A percentile compares a stretch with the other conserved stretches of the same genome.
phyloP scores from a whole-genome alignment of 2,329 filamentous ascomycete genomes.

The Coniella vitis region DNA sequence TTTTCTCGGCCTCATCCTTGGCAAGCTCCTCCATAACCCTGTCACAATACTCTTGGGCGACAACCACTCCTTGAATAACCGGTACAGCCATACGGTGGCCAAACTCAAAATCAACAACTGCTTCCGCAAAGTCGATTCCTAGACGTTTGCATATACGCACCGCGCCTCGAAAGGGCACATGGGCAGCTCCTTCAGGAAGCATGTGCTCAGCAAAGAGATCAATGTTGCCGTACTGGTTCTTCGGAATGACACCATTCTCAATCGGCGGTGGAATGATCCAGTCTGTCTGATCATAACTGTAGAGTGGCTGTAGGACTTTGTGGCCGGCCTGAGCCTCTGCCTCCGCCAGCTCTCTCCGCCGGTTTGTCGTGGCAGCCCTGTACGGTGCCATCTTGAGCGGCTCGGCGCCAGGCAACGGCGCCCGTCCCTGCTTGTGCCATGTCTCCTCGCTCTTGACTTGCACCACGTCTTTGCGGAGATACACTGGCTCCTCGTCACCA shows the following conservation, averaged over 20 bases:
- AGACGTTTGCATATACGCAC: slow-evolving; percentile 77
- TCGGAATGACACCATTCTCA: slow-evolving; percentile 76
- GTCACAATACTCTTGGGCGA: slow-evolving; percentile 73
- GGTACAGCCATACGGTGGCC: slow-evolving; percentile 91
- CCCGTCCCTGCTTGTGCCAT: slow-evolving; percentile 94
- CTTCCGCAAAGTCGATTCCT: slow-evolving; percentile 84
- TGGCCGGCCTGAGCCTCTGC: slow-evolving; percentile 70
- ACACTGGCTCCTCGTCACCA: slow-evolving; percentile 73
- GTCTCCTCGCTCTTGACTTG: slow-evolving; percentile 87
- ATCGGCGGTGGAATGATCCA: slow-evolving; percentile 93
- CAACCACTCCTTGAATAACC: slow-evolving; percentile 81
- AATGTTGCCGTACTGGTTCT: slow-evolving; percentile 94
- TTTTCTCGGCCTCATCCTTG: slow-evolving; percentile 67
- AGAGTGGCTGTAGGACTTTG: slow-evolving; percentile 82
- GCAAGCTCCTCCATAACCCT: slow-evolving; percentile 71
- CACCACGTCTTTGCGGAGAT: slow-evolving; percentile 69
- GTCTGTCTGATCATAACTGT: slow-evolving; percentile 77
- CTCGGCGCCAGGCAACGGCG: slow-evolving; percentile 60
- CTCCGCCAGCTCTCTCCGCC: slow-evolving; percentile 84
- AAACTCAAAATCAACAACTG: slow-evolving; percentile 94
- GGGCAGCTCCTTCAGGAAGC: slow-evolving; percentile 74
- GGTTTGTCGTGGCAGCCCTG: slow-evolving; percentile 80
- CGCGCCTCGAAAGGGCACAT: slow-evolving; percentile 72
- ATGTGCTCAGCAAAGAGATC: slow-evolving; percentile 92
- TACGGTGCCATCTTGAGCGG: slow-evolving; percentile 85